Conservation (phyloP, 495 filamentous ascomycete genomes). For the Podospora tetraspora region DNA sequence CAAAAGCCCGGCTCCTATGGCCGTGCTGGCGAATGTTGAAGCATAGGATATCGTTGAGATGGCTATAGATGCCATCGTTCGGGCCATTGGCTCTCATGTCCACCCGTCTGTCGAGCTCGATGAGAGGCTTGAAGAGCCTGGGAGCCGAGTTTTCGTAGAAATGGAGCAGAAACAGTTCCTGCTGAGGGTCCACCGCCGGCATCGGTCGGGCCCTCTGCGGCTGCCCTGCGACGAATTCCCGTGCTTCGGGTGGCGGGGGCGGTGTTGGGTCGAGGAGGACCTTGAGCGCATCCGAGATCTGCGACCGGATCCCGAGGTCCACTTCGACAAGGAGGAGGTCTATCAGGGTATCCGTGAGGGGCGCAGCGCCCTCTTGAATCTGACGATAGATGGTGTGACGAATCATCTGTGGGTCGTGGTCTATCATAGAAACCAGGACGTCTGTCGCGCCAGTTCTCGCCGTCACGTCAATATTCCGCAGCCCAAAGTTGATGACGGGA, state of each 20-base stretch:
- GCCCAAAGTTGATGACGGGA: conserved; percentile 82
- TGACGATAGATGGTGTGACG: conserved; percentile 87
- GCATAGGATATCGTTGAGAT: conserved; percentile 90
- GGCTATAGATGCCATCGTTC: conserved; percentile 81
- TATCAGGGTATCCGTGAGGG: conserved; percentile 89
- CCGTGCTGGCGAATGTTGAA: conserved; percentile 90
- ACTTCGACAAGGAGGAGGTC: conserved; percentile 86
- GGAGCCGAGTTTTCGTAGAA: conserved; percentile 90
- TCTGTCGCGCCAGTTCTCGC: conserved; percentile 92
- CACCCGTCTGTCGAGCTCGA: conserved; percentile 66
- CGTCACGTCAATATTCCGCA: conserved; percentile 75
- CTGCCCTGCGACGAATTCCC: conserved; percentile 53
- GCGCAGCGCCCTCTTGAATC: conserved; percentile 76
- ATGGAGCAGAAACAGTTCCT: conserved; percentile 72
- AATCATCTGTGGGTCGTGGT: conserved; percentile 93
- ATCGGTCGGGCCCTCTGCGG: conserved; percentile 49
- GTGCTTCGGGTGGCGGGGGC: conserved; percentile 52
- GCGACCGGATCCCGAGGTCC: conserved; percentile 91
- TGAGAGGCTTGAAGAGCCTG: conserved; percentile 81
- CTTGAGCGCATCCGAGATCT: conserved; percentile 93
- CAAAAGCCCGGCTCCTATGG: conserved; percentile 80
- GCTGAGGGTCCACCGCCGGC: conserved; percentile 59
- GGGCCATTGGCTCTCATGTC: conserved; percentile 55
- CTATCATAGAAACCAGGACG: conserved; percentile 87
- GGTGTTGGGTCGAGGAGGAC: conserved; percentile 83